These are phyloP conservation scores for Fusarium keratoplasticum DNA, from an alignment of 2,329 filamentous ascomycete genomes.

Conservation along the genomic window DNA sequence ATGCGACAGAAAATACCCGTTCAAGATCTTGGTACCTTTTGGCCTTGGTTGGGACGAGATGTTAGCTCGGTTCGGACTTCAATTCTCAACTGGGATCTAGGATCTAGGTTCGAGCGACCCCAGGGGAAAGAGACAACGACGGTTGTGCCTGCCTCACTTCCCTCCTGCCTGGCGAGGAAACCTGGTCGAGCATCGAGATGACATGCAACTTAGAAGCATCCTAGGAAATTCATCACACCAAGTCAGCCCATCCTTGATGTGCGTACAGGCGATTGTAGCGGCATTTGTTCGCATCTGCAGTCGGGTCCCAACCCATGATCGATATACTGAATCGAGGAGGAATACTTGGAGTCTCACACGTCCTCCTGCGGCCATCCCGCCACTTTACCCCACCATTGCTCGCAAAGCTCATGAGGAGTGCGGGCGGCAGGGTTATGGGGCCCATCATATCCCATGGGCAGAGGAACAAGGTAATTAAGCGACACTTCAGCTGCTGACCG, in stretches of 20 bases:
- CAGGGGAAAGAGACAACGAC: slow-evolving; percentile 25
- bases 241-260: background rate
- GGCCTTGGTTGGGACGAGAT: slow-evolving; percentile 9
- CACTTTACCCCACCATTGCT: slow-evolving; percentile 1
- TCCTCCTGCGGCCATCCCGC: background rate
- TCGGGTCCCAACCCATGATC: background rate
- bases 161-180: background rate
- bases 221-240: background rate
- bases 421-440: background rate
- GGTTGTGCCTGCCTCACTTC: slow-evolving; percentile 3
- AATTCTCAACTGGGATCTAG: slow-evolving; percentile 28
- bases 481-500: background rate
- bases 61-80: slow-evolving; percentile 18
- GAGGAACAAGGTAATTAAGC: background rate
- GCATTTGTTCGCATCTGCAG: background rate
- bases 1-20: slow-evolving; percentile 4
- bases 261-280: background rate
- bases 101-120: slow-evolving; percentile 25
- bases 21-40: slow-evolving; percentile 9
- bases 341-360: background rate
- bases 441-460: background rate
- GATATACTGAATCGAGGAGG: background rate
- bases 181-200: background rate
- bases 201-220: background rate
- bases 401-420: slow-evolving; percentile 1